A percentile compares a stretch with the other conserved stretches of the same genome.
phyloP scores from a whole-genome alignment of 768 basidiomycete species.

The Amanita molliuscula region DNA sequence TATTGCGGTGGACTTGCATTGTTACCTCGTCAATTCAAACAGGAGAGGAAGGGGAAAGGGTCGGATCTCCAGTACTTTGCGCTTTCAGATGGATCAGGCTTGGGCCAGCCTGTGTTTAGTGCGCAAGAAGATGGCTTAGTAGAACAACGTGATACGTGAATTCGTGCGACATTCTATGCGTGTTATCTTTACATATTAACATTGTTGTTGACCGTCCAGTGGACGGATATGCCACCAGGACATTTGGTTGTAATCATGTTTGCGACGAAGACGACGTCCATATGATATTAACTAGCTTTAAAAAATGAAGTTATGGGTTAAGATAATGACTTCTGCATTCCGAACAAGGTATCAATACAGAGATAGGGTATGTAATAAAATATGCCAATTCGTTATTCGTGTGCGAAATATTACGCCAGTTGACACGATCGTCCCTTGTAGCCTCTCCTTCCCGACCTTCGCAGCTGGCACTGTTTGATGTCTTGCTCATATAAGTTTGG shows the following conservation, averaged over 20 bases:
- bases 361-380: neutral
- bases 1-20: slow-evolving; percentile 36
- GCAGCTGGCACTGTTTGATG: neutral
- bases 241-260: no score
- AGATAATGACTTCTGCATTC: neutral
- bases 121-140: neutral
- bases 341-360: slow-evolving; percentile 1
- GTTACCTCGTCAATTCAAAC: slow-evolving; percentile 31
- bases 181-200: neutral
- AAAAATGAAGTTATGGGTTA: neutral
- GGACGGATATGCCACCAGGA: no score
- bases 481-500: no score
- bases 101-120: slow-evolving; percentile 2
- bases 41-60: slow-evolving; percentile 19
- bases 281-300: neutral
- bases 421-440: neutral
- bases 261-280: no score
- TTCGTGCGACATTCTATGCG: neutral
- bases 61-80: slow-evolving; percentile 1
- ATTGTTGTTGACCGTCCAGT: no score
- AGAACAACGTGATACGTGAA: neutral
- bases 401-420: neutral
- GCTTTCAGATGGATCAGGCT: slow-evolving; percentile 4
- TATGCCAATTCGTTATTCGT: neutral
- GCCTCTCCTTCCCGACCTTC: neutral